Evolutionary conservation across 2,329 filamentous ascomycete species (phyloP).

Genomic region (Capronia epimyces): DNA sequence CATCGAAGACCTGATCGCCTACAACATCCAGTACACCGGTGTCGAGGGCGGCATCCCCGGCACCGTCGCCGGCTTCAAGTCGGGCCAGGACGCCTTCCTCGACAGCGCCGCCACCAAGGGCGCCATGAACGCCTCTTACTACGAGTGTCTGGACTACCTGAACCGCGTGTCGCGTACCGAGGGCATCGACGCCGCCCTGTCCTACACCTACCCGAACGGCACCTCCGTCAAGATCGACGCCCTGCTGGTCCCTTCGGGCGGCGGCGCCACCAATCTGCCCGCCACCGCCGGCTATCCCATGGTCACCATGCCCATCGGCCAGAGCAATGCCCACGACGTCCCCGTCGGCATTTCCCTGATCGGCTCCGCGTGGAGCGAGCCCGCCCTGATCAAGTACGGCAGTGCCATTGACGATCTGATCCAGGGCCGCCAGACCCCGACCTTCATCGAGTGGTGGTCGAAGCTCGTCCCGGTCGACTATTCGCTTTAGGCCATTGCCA

Average conservation of each 20-base stretch:
- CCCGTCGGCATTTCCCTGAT: slow-evolving; percentile 57
- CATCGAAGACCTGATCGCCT: slow-evolving; percentile 60
- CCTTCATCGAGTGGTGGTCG: neutral
- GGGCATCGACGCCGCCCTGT: slow-evolving; percentile 65
- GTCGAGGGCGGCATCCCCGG: slow-evolving; percentile 61
- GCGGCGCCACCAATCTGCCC: slow-evolving; percentile 62
- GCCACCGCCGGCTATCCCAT: slow-evolving; percentile 71
- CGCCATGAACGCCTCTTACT: slow-evolving; percentile 59
- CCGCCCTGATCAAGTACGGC: slow-evolving; percentile 53
- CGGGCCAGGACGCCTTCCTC: slow-evolving; percentile 66
- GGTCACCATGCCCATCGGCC: slow-evolving; percentile 61
- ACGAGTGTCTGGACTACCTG: slow-evolving; percentile 58
- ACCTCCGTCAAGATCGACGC: slow-evolving; percentile 47
- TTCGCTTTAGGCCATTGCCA: neutral
- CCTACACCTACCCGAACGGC: slow-evolving; percentile 25
- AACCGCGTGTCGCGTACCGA: slow-evolving; percentile 55
- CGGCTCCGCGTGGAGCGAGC: slow-evolving; percentile 58
- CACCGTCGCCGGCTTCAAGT: slow-evolving; percentile 58
- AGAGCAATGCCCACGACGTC: slow-evolving; percentile 53
- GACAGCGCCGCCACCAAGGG: slow-evolving; percentile 53
- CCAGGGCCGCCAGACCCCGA: slow-evolving; percentile 1
- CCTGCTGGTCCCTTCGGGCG: slow-evolving; percentile 63
- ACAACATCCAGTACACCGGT: slow-evolving; percentile 58
- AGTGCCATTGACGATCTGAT: slow-evolving; percentile 60
- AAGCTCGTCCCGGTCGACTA: slow-evolving; percentile 1